Base-by-base conservation (phyloP, 352 stramenopile genomes). In the Phytophthora niederhauseri region DNA sequence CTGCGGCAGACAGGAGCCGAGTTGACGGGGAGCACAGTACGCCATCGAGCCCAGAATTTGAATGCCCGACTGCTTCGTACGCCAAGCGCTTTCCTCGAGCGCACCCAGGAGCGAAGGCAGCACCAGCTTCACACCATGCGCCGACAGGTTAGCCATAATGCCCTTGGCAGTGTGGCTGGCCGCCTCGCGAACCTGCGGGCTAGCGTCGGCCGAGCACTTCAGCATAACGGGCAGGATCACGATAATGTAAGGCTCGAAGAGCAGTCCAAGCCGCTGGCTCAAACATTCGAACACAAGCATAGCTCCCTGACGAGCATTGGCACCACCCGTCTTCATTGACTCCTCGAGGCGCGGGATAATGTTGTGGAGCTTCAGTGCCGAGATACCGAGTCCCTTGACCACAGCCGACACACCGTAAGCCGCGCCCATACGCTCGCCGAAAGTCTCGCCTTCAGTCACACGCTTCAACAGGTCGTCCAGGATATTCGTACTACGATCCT, bases 361-460 rank as follows among this genome's bases (percentile, higher is more conserved):
- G 50, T 97, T 86, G 74, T 99, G 98, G 64, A 99, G 97, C 77
- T 99, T 99, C 11, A 99, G 81, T 41, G 94, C 89, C 45, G 96
- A 96, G 67, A 99, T 99, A 66, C 98, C 98, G 70, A 99, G 94
- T 5, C 98, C 98, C 85, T 99, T 99, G 1, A 99, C 92, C n/a
- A 98, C 91, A 36, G 97, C 98, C 24, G 97, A 98, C 55, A 99
- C 90, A 63, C 98, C 98, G 55, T 98, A 99, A 1, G 98, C 98
- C 41, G 96, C 97, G 48, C 98, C 98, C 72, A 91, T 96, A 46
- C 92, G 87, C 57, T 94, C 85, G n/a, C 87, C 88, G 41, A 96
- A 97, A 43, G 84, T 96, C 65, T 92, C 89, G 15, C 88, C 77
- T 49, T 70, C 79, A 31, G 87, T 95, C 14, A 93, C 80, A 51